Base-by-base conservation (phyloP, 306 rosid genomes). In the Lathyrus oleraceus region DNA sequence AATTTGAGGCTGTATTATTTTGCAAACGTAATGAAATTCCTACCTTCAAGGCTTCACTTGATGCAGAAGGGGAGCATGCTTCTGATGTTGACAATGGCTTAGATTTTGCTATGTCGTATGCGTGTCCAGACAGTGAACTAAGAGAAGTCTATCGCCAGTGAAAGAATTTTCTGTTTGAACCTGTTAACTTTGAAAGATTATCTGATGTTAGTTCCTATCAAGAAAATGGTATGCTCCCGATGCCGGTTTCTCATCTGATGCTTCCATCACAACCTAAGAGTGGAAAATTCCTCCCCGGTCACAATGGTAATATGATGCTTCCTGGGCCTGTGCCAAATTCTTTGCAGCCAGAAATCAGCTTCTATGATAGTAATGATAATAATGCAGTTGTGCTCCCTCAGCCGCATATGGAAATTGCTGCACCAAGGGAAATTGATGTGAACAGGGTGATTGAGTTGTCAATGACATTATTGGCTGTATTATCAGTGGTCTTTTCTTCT, bases 1-100 rank as follows among this genome's bases (percentile, higher is more conserved):
- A 89, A 76, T 78, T 92, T 51, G 80, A 75, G 75, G 92, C 91
- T 61, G 74, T 86, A 61, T 83, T 84, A 17, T 79, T 75, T 43
- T 89, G 97, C 69, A 78, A 79, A 23, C 87, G 76, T 56, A 51
- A 56, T 25, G 38, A 13, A 56, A 56, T 14, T 25, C 61, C 38
- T 25, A 56, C 35, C 15, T 23, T 56, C 17, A 27, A 1, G 16
- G 61, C 25, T 51, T 70, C 77, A 8, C 62, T 77, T 65, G 82
- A 65, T 72, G 65, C 72, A 28, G 80, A 76, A 32, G 66, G 72
- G 48, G 82, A 53, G 38, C 60, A 58, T 81, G 81, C 42, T 73
- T 70, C 74, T 74, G 61, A 25, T 56, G 61, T 56, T 25, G 85
- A 79, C 28, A 49, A 35, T 72, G 84, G 66, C 70, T 64, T 78